Percentiles rank a stretch among this genome's conserved stretches.
These are phyloP conservation scores for Cucumis cinereus DNA, from an alignment of 306 rosid genomes.

Conservation along the genomic window DNA sequence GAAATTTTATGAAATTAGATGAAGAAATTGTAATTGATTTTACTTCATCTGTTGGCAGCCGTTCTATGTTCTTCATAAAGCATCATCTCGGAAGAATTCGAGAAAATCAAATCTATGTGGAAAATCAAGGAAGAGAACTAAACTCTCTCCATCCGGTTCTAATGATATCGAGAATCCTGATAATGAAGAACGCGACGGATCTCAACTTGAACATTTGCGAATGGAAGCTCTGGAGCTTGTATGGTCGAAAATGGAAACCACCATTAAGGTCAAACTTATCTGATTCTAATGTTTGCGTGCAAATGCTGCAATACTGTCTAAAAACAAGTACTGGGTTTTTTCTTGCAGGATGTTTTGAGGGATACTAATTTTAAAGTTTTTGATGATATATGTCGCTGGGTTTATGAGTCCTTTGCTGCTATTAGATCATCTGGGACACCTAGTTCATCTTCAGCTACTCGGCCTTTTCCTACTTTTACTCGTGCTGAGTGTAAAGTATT, in stretches of 20 bases:
- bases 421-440: constrained; percentile 33
- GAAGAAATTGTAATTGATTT: not conserved
- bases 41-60: constrained; percentile 25
- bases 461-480: constrained; percentile 45
- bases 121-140: constrained; percentile 34
- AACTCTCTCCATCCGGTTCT: constrained; percentile 25
- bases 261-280: constrained; percentile 41
- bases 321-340: not conserved
- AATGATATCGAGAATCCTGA: constrained; percentile 21
- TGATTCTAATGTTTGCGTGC: not conserved
- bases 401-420: constrained; percentile 37
- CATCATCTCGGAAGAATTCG: constrained; percentile 28
- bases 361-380: constrained; percentile 46
- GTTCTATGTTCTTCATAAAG: constrained; percentile 65
- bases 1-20: not conserved
- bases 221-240: constrained; percentile 39
- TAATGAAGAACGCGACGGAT: constrained; percentile 21
- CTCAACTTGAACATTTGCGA: constrained; percentile 19
- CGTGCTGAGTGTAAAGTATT: constrained; percentile 30
- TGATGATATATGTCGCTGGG: constrained; percentile 53
- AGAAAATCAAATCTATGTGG: constrained; percentile 22
- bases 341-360: constrained; percentile 44
- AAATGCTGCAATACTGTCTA: not conserved
- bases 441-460: constrained; percentile 35
- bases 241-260: constrained; percentile 61